Conservation (phyloP, 2,329 filamentous ascomycete species). For the Aspergillus unguis region DNA sequence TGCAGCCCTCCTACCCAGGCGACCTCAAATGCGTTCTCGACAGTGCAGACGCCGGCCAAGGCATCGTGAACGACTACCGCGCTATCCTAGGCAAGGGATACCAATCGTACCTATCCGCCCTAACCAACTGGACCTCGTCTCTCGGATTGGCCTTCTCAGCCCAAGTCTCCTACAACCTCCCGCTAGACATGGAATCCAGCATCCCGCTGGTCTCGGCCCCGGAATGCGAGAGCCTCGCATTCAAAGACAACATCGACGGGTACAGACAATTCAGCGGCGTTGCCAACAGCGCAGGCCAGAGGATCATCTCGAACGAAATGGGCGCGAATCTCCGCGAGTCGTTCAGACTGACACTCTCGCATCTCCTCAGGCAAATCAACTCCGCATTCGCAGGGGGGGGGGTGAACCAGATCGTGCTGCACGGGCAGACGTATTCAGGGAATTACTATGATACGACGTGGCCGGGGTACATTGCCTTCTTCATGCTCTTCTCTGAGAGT, state of each 20-base stretch:
- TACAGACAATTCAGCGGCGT: conserved; percentile 43
- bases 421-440: conserved; percentile 43
- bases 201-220: conserved; percentile 40
- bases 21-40: conserved; percentile 13
- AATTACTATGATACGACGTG: conserved; percentile 49
- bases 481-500: conserved; percentile 45
- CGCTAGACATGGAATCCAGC: conserved; percentile 42
- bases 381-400: conserved; percentile 41
- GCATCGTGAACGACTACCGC: conserved; percentile 24
- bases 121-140: conserved; percentile 28
- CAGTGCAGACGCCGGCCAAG: conserved; percentile 17
- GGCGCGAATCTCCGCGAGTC: conserved; percentile 26
- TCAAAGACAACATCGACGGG: conserved; percentile 36
- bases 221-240: conserved; percentile 42
- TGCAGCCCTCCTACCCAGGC: conserved; percentile 11
- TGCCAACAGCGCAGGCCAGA: conserved; percentile 38
- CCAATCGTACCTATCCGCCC: conserved; percentile 29
- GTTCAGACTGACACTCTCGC: conserved; percentile 24
- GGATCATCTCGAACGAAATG: conserved; percentile 41
- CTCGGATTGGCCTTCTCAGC: conserved; percentile 38
- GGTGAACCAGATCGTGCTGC: conserved; percentile 46
- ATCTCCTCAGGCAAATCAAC: conserved; percentile 37
- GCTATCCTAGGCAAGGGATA: conserved; percentile 24
- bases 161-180: conserved; percentile 43
- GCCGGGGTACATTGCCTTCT: conserved; percentile 48